Base-by-base conservation (phyloP, 371 early-diverging fungal genomes). In the Mortierella sp. region DNA sequence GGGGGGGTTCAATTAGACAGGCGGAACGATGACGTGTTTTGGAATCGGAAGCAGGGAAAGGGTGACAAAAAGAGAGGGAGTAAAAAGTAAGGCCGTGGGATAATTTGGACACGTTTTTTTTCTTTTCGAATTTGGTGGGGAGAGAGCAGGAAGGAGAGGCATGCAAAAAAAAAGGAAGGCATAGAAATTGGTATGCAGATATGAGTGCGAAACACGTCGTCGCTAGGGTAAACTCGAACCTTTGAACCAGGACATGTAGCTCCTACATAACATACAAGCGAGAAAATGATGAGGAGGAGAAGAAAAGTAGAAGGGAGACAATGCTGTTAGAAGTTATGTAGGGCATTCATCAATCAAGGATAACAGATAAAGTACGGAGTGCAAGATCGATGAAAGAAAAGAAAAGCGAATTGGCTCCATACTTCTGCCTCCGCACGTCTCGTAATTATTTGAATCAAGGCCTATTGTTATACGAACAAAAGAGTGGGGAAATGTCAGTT, bases 161-260 rank as follows among this genome's bases (percentile, higher is more conserved):
- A 29, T 48, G 68, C n/a, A 21, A 38, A 27, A 44, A 60, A 1
- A 60, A n/a, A 12, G 24, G 7, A 51, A 7, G 29, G 48, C 21
- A 49, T 41, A 68, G 49, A 7, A n/a, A 55, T 55, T 5, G 5
- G 24, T 21, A 6, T 8, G 10, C 14, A 3, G 16, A 18, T 18
- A 51, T 21, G 21, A 21, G 51, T 18, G 21, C 4, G 6, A 16
- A 5, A 51, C 51, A 16, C 21, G 51, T 21, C 29, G 60, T 27
- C 65, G 48, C 16, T 38, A 32, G 65, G 38, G 41, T 21, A 35
- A 65, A 65, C 32, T 65, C 65, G 65, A 65, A 65, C 65, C 65
- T 65, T 32, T 65, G 65, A 21, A 21, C 65, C 65, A 8, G 65
- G 38, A 38, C 65, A 65, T 65, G 14, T 14, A 14, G 1, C 21